Percentiles rank a stretch among this genome's conserved stretches.
These are phyloP conservation scores for Aspergillus sp. DNA, from an alignment of 2,329 filamentous ascomycete species.

Conservation along the genomic window DNA sequence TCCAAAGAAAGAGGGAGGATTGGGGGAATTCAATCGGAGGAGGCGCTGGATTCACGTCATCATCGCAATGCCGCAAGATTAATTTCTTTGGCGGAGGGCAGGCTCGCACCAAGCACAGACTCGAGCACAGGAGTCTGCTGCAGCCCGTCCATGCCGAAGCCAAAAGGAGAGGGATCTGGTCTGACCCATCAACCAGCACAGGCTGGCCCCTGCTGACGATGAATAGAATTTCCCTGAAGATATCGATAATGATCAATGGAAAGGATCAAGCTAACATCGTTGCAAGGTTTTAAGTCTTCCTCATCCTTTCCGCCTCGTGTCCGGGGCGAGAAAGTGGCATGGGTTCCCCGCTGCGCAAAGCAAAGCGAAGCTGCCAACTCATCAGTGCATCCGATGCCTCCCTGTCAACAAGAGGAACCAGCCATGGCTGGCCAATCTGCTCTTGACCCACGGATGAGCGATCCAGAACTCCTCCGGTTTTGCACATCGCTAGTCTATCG, in stretches of 20 bases:
- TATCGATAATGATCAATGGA: conserved; percentile 11
- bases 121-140: conserved; percentile 12
- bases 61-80: conserved; percentile 2
- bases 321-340: conserved; percentile 41
- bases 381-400: conserved; percentile 67
- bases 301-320: conserved; percentile 16
- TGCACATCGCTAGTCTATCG: conserved; percentile 11
- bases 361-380: conserved; percentile 62
- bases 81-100: conserved; percentile 1
- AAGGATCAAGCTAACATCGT: conserved; percentile 15
- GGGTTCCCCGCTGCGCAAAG: conserved; percentile 43
- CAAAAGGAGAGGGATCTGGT: conserved; percentile 6
- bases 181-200: neutral
- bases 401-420: conserved; percentile 26
- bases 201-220: neutral
- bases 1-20: neutral
- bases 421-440: conserved; percentile 20
- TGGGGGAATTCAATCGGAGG: neutral
- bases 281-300: conserved; percentile 16
- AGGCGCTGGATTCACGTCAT: conserved; percentile 6
- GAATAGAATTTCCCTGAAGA: conserved; percentile 11
- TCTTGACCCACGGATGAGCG: conserved; percentile 11
- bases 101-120: conserved; percentile 16
- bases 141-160: conserved; percentile 9
- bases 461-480: conserved; percentile 11